phyloP scores from a whole-genome alignment of 1,139 yeast genomes.

The Taphrina wiesneri region DNA sequence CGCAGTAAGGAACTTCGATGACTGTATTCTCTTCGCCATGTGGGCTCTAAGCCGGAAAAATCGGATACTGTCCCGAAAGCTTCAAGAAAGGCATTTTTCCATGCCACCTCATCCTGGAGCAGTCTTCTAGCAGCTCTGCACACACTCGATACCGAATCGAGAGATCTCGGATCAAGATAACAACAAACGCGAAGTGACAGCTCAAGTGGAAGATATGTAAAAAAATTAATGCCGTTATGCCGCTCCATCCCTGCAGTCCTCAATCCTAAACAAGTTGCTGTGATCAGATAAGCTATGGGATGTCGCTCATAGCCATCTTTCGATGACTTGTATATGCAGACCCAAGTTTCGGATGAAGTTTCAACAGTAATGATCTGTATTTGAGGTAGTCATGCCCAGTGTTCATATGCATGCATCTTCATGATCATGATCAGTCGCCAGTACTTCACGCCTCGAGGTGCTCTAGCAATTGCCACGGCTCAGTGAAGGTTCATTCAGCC shows the following conservation, averaged over 20 bases:
- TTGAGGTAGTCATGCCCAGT: too few relatives aligned
- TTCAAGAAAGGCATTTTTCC: slow-evolving; percentile 11
- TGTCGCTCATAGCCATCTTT: too few relatives aligned
- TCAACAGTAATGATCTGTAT: too few relatives aligned
- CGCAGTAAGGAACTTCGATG: neutral
- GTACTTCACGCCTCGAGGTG: too few relatives aligned
- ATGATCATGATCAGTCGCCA: too few relatives aligned
- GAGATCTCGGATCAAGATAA: slow-evolving; percentile 13
- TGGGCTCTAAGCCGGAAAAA: slow-evolving; percentile 1
- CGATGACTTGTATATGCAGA: too few relatives aligned
- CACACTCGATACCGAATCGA: neutral
- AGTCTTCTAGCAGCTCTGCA: neutral
- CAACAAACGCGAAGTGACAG: slow-evolving; percentile 2
- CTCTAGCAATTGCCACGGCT: too few relatives aligned
- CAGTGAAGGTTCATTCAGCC: too few relatives aligned
- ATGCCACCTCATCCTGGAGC: slow-evolving; percentile 6
- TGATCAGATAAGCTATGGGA: too few relatives aligned
- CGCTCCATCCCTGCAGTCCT: neutral
- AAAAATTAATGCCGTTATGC: neutral
- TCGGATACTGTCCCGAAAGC: neutral
- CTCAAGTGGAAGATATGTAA: neutral
- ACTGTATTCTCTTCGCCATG: slow-evolving; percentile 24
- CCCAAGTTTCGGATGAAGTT: too few relatives aligned
- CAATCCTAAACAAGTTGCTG: neutral
- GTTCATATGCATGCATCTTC: too few relatives aligned